A percentile compares a stretch with the other conserved stretches of the same genome.
Evolutionary conservation across 2,329 filamentous ascomycete species (phyloP).

Genomic region (Aureobasidium zeae): DNA sequence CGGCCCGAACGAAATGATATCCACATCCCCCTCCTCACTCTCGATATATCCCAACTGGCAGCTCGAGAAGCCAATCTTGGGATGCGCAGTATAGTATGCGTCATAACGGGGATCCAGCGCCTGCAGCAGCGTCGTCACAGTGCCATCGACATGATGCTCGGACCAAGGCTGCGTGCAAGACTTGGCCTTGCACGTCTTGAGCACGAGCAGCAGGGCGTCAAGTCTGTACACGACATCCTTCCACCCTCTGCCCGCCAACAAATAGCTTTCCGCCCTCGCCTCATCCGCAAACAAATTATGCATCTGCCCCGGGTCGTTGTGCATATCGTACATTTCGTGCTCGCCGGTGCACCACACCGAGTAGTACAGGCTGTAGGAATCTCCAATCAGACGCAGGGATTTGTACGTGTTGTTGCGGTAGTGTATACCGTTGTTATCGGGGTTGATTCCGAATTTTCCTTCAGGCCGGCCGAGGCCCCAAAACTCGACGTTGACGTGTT

Average conservation of each 20-base stretch:
- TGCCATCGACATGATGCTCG: conserved; percentile 23
- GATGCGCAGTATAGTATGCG: conserved; percentile 24
- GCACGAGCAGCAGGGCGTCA: conserved; percentile 27
- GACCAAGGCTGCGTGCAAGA: conserved; percentile 27
- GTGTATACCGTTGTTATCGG: conserved; percentile 12
- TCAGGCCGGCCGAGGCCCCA: conserved; percentile 32
- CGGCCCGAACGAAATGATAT: neutral
- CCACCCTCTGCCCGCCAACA: neutral
- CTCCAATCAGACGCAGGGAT: conserved; percentile 22
- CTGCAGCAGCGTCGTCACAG: conserved; percentile 22
- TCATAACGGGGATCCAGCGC: conserved; percentile 25
- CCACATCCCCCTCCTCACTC: conserved; percentile 7
- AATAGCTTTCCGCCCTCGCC: neutral
- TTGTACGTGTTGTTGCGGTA: conserved; percentile 27
- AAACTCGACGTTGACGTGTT: conserved; percentile 37
- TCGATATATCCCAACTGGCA: conserved; percentile 16
- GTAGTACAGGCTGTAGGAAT: conserved; percentile 52
- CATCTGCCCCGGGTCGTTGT: conserved; percentile 17
- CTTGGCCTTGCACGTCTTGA: conserved; percentile 27
- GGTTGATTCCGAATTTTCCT: conserved; percentile 23
- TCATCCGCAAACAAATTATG: conserved; percentile 15
- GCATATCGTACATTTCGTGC: conserved; percentile 53
- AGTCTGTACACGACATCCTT: conserved; percentile 20
- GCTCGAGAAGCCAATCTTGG: conserved; percentile 37
- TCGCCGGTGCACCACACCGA: conserved; percentile 61